Conservation (phyloP, 164 flowering plant genomes). For the Tinospora cordifolia region DNA sequence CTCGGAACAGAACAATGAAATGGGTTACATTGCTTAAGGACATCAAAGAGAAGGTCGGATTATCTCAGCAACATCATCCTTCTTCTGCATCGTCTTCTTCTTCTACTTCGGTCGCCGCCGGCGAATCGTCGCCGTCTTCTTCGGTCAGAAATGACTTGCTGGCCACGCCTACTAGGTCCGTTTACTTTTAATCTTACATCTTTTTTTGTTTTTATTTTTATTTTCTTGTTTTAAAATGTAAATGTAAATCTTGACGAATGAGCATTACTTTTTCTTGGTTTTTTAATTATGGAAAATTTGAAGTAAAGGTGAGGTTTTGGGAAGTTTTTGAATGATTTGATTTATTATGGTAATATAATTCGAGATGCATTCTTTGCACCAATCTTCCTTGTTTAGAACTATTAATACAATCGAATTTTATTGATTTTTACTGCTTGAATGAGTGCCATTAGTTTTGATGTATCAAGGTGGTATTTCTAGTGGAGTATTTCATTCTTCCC, state of each 20-base stretch:
- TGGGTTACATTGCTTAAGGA: conserved; percentile 95
- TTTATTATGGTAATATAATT: background rate
- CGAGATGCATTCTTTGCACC: background rate
- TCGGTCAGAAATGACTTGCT: conserved; percentile 22
- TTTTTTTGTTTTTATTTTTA: too few relatives aligned
- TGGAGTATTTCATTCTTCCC: too few relatives aligned
- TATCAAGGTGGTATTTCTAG: too few relatives aligned
- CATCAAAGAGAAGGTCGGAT: conserved; percentile 87
- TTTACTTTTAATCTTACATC: background rate
- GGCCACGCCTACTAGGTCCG: conserved; percentile 50
- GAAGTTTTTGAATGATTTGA: background rate
- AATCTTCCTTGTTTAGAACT: background rate
- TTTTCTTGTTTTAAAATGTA: background rate
- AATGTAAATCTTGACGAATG: too few relatives aligned
- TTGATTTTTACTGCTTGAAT: too few relatives aligned
- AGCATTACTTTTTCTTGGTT: background rate
- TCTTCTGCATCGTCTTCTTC: conserved; percentile 29
- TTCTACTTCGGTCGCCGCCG: conserved; percentile 16
- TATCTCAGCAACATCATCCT: conserved; percentile 37
- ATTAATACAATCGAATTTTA: background rate
- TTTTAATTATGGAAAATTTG: background rate
- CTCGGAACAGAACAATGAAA: conserved; percentile 68
- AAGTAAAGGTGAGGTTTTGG: background rate
- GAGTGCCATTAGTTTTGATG: too few relatives aligned
- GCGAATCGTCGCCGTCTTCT: conserved; percentile 14